Evolutionary conservation across 306 rosid genomes (phyloP), one percentile per base, ranked within the genome.

Genomic region (Ziziphus jujuba): DNA sequence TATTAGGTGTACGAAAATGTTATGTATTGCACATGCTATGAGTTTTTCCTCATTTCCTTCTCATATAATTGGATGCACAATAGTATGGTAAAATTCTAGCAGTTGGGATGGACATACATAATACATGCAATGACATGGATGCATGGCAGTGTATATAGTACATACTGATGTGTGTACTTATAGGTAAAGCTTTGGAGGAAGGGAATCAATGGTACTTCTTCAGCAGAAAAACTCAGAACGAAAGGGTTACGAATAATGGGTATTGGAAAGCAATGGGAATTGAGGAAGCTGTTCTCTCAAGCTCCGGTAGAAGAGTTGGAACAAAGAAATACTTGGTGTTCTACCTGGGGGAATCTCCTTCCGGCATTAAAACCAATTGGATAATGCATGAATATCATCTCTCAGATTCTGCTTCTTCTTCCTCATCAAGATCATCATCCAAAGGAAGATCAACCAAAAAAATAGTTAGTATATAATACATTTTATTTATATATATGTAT

Each of bases 131-230:
- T 38, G 9, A 38, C 44, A 38, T 38, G 44, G 45, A 40, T 40
- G 45, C 45, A 40, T 40, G 45, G 45, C 4, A 40, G 45, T 40
- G 45, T 40, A 8, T 10, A 40, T 40, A 36, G 8, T 22, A 15
- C 51, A 14, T 25, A 7, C 12, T 1, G 15, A 44, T 68, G 11
- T 44, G 22, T 31, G 20, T 51, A 25, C 66, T n/a, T 83, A 66
- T 33, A 92, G 97, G 96, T 16, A 93, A 87, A 71, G 98, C 98
- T 71, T 78, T 93, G 76, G 84, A 71, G 2, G 98, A 87, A 77
- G 97, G 96, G 12, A 93, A 86, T 38, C 88, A 84, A 63, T 88
- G 97, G 98, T 93, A 88, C 72, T 93, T 81, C 69, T 93, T 88
- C 57, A 93, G 98, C 72, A 85, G 95, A 73, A 90, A 83, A 78